Conservation (phyloP, 768 basidiomycete genomes). For the Suillus fuscotomentosus region DNA sequence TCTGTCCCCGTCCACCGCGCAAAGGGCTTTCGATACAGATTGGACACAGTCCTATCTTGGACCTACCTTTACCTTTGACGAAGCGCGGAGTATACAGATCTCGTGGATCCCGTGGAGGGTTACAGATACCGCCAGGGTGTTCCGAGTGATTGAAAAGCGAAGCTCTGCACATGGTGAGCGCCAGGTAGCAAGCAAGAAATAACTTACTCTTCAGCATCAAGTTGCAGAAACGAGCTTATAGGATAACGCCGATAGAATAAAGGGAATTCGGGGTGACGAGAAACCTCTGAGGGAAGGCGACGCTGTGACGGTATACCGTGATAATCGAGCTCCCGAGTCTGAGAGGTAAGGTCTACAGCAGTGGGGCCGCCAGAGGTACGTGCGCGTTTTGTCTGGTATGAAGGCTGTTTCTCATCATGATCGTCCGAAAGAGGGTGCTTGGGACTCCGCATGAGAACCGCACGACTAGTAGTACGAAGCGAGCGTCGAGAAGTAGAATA, state of each 20-base stretch:
- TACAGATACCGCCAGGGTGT: slow-evolving; percentile 46
- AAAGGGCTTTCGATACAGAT: slow-evolving; percentile 61
- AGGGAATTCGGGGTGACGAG: slow-evolving; percentile 48
- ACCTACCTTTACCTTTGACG: slow-evolving; percentile 62
- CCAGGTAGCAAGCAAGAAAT: slow-evolving; percentile 2
- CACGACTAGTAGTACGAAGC: not conserved
- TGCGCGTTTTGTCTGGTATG: not conserved
- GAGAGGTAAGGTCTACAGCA: not conserved
- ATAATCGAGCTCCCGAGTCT: not conserved
- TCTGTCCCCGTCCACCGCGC: slow-evolving; percentile 64
- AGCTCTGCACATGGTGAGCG: slow-evolving; percentile 14
- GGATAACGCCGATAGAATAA: slow-evolving; percentile 74
- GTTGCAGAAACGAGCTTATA: slow-evolving; percentile 52
- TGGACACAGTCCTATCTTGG: slow-evolving; percentile 77
- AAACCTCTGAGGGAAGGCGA: slow-evolving; percentile 48
- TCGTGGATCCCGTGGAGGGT: slow-evolving; percentile 54
- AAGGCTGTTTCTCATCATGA: not conserved
- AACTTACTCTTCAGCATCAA: slow-evolving; percentile 39
- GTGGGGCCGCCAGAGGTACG: not conserved
- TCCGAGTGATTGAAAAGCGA: slow-evolving; percentile 17
- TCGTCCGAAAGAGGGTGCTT: not conserved
- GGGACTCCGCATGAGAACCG: not conserved
- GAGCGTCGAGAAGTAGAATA: not conserved
- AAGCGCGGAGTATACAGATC: slow-evolving; percentile 82
- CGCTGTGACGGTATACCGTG: slow-evolving; percentile 30